Conservation (phyloP, 352 stramenopile genomes). For the Thalassiosira mediterranea region DNA sequence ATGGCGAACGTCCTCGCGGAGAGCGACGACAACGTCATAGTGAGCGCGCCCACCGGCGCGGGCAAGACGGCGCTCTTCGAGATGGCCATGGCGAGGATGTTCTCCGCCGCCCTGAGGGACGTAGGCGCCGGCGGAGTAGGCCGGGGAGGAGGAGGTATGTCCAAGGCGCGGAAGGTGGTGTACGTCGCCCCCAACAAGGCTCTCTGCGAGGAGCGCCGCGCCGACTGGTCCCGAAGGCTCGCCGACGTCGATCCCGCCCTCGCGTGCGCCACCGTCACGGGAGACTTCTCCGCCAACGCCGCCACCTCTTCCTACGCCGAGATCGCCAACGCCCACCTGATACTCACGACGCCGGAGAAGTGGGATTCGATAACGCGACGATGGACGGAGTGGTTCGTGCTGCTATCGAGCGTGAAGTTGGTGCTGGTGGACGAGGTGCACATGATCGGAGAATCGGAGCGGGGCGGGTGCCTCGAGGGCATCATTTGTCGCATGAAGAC, state of each 20-base stretch:
- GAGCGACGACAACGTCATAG: constrained; percentile 93
- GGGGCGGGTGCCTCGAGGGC: constrained; percentile 96
- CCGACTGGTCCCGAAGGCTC: constrained; percentile 94
- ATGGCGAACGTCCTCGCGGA: constrained; percentile 93
- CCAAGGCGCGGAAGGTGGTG: constrained; percentile 86
- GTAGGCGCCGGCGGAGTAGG: constrained; percentile 5
- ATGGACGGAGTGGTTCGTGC: constrained; percentile 83
- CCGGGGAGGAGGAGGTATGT: constrained; percentile 23
- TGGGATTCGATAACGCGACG: constrained; percentile 96
- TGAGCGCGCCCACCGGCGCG: constrained; percentile 93
- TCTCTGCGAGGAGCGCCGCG: constrained; percentile 92
- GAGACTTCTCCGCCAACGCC: constrained; percentile 90
- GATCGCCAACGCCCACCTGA: constrained; percentile 89
- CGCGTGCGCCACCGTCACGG: constrained; percentile 93
- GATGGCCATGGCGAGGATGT: constrained; percentile 94
- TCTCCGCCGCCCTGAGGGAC: constrained; percentile 49
- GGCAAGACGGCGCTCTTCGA: constrained; percentile 97
- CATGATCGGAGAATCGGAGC: constrained; percentile 91
- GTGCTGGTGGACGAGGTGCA: constrained; percentile 98
- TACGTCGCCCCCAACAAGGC: constrained; percentile 97
- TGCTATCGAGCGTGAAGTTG: constrained; percentile 84
- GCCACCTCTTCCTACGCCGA: constrained; percentile 88
- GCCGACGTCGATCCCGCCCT: constrained; percentile 87
- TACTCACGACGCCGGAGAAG: constrained; percentile 98
- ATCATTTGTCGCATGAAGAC: constrained; percentile 89